Evolutionary conservation across 352 stramenopile species (phyloP), one percentile per base, ranked within the genome.

Genomic region (Phytophthora rubi): DNA sequence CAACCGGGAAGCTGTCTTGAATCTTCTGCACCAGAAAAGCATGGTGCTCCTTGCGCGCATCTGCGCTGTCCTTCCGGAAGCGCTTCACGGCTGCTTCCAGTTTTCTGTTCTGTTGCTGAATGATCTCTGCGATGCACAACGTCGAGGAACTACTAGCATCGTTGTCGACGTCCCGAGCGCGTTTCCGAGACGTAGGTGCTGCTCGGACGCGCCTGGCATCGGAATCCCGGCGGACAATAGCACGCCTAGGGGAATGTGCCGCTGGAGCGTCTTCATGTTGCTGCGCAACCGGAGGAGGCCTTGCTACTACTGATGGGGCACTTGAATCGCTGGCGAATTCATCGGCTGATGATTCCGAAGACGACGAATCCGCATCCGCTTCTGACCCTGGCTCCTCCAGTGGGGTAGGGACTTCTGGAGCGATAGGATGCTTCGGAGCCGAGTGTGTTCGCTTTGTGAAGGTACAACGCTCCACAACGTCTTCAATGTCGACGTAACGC

Each of bases 401-500:
- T 44, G 59, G 10, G 2, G 60, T 37, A 5, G 49, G 45, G 7
- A 58, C 58, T 65, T 68, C 52, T 2, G 21, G 51, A 15, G 8
- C 44, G 21, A 37, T 5, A 13, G 47, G 13, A 35, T 67, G 65
- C 21, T 59, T 65, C 8, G 42, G 13, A 18, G 53, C 45, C 37
- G n/a, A 12, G 4, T 53, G 32, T 2, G 35, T 68, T 57, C 59
- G 68, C 45, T 65, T 68, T n/a, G 54, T 63, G 26, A 71, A 81
- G 6, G 21, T 23, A 15, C 74, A 81, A 9, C 62, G 55, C 9
- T 81, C 54, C 26, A 78, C 71, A 18, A 81, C 70, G 9, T 51
- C 57, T 45, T 83, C 76, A 64, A 79, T 79, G 42, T 83, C 63
- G 4, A 79, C 76, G 33, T 83, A 83, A 8, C 76, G 76, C 45